Percentiles rank a stretch among this genome's conserved stretches.
phyloP scores from a whole-genome alignment of 2,329 filamentous ascomycete species.

The Allantophomopsis lycopodina region DNA sequence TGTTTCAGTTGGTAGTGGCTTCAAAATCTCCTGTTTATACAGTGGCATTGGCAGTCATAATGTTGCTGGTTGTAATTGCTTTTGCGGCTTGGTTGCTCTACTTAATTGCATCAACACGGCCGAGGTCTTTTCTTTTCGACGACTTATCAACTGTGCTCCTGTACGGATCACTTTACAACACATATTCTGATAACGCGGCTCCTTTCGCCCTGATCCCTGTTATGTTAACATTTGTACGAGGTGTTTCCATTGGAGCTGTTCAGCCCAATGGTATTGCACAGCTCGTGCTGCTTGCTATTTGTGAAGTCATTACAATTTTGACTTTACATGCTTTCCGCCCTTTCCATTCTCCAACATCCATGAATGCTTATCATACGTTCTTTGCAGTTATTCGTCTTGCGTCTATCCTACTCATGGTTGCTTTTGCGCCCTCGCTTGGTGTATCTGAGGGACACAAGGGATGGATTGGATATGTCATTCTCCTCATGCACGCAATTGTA shows the following conservation, averaged over 20 bases:
- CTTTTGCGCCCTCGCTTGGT: slow-evolving; percentile 74
- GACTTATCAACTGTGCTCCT: slow-evolving; percentile 79
- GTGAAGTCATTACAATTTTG: slow-evolving; percentile 80
- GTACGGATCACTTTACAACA: slow-evolving; percentile 94
- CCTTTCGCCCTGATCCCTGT: slow-evolving; percentile 83
- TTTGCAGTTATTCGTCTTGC: slow-evolving; percentile 69
- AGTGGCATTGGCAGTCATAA: slow-evolving; percentile 61
- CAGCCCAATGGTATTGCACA: slow-evolving; percentile 90
- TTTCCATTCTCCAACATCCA: slow-evolving; percentile 82
- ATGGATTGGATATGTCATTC: slow-evolving; percentile 89
- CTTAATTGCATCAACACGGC: slow-evolving; percentile 67
- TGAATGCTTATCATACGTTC: slow-evolving; percentile 89
- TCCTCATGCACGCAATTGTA: slow-evolving; percentile 73
- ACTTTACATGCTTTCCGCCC: slow-evolving; percentile 83
- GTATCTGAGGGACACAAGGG: slow-evolving; percentile 70
- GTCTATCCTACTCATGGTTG: slow-evolving; percentile 61
- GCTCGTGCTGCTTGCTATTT: slow-evolving; percentile 81
- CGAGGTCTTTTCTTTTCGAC: slow-evolving; percentile 81
- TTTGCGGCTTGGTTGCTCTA: slow-evolving; percentile 70
- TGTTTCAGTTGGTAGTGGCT: slow-evolving; percentile 81
- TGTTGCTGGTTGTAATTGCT: slow-evolving; percentile 57
- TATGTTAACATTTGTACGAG: slow-evolving; percentile 70
- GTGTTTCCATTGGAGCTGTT: slow-evolving; percentile 81
- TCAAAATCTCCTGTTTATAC: slow-evolving; percentile 52
- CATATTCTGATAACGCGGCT: slow-evolving; percentile 85